A percentile compares a stretch with the other conserved stretches of the same genome.
These are phyloP conservation scores for Pelargonium myrrhifolium DNA, from an alignment of 441 rosid genomes.

Conservation along the genomic window DNA sequence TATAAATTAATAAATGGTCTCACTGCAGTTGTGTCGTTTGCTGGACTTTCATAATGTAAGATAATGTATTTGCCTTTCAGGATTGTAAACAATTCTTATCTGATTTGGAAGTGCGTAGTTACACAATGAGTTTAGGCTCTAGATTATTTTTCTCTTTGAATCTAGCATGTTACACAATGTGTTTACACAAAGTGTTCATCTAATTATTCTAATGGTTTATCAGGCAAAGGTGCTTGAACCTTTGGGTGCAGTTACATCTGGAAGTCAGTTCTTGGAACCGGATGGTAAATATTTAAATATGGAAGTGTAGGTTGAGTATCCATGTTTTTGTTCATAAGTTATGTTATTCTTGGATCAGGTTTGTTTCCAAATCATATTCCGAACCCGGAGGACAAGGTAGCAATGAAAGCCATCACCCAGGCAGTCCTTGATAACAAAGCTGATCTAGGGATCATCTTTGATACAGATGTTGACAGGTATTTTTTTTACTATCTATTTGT, in stretches of 20 bases:
- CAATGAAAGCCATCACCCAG: conserved; percentile 82
- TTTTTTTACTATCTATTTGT: conserved; percentile 14
- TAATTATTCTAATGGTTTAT: conserved; percentile 19
- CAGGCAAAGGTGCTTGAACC: conserved; percentile 96
- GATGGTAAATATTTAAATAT: conserved; percentile 48
- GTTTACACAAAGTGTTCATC: too few species aligned
- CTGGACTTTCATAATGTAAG: neutral
- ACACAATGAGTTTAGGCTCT: neutral
- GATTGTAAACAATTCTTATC: neutral
- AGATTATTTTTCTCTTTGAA: neutral
- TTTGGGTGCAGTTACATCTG: conserved; percentile 80
- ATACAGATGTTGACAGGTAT: conserved; percentile 97
- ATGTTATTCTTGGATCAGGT: conserved; percentile 41
- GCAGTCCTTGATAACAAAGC: conserved; percentile 90
- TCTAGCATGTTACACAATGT: conserved; percentile 2
- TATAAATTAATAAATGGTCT: neutral
- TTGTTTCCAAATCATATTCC: conserved; percentile 97
- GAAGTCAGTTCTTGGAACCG: conserved; percentile 97
- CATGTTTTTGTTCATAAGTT: neutral
- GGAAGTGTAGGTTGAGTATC: conserved; percentile 9
- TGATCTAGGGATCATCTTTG: conserved; percentile 94
- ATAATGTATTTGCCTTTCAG: neutral
- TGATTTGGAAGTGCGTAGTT: neutral
- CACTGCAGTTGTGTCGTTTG: neutral
- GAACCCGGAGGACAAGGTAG: conserved; percentile 90